phyloP scores from a whole-genome alignment of 2,329 filamentous ascomycete species.

The Fusarium haematococcum region DNA sequence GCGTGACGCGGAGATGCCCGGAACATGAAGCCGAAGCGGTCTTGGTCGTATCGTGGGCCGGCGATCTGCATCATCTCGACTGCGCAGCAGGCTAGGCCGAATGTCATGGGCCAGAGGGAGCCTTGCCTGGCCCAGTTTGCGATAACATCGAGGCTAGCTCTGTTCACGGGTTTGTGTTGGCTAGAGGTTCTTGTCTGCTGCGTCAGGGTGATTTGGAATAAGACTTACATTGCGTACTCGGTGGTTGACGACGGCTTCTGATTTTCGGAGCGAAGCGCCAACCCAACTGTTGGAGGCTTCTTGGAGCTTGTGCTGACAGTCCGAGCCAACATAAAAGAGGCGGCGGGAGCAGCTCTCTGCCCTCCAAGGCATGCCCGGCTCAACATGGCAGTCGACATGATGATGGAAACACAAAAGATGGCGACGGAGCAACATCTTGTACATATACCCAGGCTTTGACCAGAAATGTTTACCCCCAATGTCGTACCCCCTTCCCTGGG shows the following conservation, averaged over 20 bases:
- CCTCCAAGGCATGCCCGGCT: not conserved
- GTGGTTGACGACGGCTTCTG: not conserved
- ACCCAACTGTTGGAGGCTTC: not conserved
- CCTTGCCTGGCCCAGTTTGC: slow-evolving; percentile 87
- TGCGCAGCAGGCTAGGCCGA: slow-evolving; percentile 89
- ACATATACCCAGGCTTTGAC: not conserved
- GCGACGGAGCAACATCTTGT: not conserved
- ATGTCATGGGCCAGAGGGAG: slow-evolving; percentile 90
- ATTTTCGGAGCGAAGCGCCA: not conserved
- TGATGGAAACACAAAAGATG: not conserved
- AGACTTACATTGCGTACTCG: not conserved
- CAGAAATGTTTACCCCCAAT: no score
- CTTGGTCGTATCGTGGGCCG: slow-evolving; percentile 89
- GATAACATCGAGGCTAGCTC: slow-evolving; percentile 81
- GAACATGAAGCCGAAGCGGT: slow-evolving; percentile 91
- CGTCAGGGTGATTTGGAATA: not conserved
- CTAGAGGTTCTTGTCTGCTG: not conserved
- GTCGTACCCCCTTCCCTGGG: no score
- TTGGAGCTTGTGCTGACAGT: not conserved
- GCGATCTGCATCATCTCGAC: slow-evolving; percentile 95
- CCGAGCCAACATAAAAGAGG: not conserved
- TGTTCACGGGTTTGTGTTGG: slow-evolving; percentile 46
- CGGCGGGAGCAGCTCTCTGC: not conserved
- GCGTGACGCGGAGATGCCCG: slow-evolving; percentile 87
- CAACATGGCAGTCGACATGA: not conserved